Evolutionary conservation across 2,329 filamentous ascomycete genomes (phyloP).

Genomic region (Colletotrichum orbiculare): DNA sequence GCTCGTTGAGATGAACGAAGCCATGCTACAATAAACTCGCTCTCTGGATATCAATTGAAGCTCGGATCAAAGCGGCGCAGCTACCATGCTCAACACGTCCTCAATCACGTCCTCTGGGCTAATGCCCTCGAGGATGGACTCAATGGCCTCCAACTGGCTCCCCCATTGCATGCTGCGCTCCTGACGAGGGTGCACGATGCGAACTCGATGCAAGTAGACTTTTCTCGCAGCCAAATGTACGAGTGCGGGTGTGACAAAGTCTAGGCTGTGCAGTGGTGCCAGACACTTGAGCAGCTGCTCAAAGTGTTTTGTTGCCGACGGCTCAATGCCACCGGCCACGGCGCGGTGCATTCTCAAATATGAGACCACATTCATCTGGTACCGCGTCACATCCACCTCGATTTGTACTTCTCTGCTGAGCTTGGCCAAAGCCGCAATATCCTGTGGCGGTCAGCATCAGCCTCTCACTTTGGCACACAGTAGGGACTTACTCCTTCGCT

Average conservation of each 20-base stretch:
- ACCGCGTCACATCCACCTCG: conserved; percentile 82
- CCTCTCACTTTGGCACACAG: background rate
- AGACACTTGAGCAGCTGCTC: conserved; percentile 76
- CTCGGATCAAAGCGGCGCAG: conserved; percentile 58
- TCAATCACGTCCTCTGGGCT: conserved; percentile 73
- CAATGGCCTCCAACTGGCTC: conserved; percentile 78
- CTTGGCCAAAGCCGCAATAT: conserved; percentile 70
- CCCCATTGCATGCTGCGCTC: conserved; percentile 96
- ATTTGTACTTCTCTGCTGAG: conserved; percentile 69
- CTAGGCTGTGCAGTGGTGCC: conserved; percentile 82
- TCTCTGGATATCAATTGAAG: conserved; percentile 7
- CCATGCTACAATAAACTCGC: conserved; percentile 23
- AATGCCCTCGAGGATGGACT: conserved; percentile 71
- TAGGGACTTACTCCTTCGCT: conserved; percentile 53
- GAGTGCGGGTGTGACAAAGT: conserved; percentile 86
- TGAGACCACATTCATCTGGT: conserved; percentile 87
- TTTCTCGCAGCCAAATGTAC: conserved; percentile 86
- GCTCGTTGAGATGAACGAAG: conserved; percentile 4
- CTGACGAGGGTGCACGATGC: conserved; percentile 73
- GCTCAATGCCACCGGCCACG: conserved; percentile 81
- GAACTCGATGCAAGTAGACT: conserved; percentile 86
- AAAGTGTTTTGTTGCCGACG: conserved; percentile 83
- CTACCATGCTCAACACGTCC: conserved; percentile 69
- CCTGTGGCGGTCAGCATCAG: conserved; percentile 46
- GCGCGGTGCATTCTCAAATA: conserved; percentile 91